Base-by-base conservation (phyloP, 163 green algal genomes). In the Chlorella variabilis region DNA sequence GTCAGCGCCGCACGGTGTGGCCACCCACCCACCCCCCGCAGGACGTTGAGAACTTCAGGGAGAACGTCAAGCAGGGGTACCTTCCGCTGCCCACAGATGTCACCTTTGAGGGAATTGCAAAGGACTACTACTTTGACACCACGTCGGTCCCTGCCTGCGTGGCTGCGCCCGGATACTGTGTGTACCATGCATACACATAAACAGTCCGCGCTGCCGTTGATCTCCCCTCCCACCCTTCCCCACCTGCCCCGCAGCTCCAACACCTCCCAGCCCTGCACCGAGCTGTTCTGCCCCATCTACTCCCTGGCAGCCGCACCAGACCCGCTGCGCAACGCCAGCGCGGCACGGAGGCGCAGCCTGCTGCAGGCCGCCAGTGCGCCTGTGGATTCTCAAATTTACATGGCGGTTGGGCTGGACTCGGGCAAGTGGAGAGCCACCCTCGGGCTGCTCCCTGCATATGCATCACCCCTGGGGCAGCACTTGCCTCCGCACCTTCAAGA, bases 41-140 rank as follows among this genome's bases (percentile, higher is more conserved):
- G 33, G 63, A 71, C 63, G n/a, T 87, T 39, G 69, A 82, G 38
- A 87, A 87, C 71, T 87, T 87, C 75, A 36, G 59, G 27, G 65
- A 23, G 13, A 84, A 83, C 51, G 70, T 86, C 25, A 58, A 75
- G 31, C 34, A 25, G 11, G 80, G 70, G 2, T 81, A 81, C 51
- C 78, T 88, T 1, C 83, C 83, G 3, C 36, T 88, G 61, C 79
- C 79, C 8, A 87, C 83, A 5, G 83, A 88, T 39, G 38, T 86
- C 20, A 83, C 70, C 25, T 88, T 75, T 36, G 74, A 65, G 18
- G 83, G 83, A 1, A 62, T 88, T 5, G 39, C 80, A 17, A 86
- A 88, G 25, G 73, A 88, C 34, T 88, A 86, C 62, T 82, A 70
- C 69, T 88, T 88, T 59, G 71, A 86, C 51, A 88, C 77, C 27